A percentile compares a stretch with the other conserved stretches of the same genome.
phyloP scores from a whole-genome alignment of 2,329 filamentous ascomycete genomes.

The Sordariomycetes sp. region DNA sequence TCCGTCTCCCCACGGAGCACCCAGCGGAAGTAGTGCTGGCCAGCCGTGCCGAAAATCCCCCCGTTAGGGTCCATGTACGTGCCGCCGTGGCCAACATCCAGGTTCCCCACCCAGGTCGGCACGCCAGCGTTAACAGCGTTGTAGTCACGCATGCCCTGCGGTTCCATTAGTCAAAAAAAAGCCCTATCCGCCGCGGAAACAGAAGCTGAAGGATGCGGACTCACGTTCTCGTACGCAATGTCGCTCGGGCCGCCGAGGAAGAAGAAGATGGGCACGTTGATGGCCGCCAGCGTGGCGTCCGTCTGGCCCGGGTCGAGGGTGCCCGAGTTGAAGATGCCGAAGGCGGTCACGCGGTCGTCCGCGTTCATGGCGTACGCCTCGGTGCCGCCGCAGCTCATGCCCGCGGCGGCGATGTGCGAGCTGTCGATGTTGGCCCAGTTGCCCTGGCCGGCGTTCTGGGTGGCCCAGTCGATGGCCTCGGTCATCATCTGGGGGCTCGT shows the following conservation, averaged over 20 bases:
- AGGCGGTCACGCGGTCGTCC: slow-evolving; percentile 12
- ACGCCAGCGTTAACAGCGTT: slow-evolving; percentile 7
- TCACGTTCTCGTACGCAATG: slow-evolving; percentile 11
- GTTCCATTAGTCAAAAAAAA: background rate
- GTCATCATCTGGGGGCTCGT: slow-evolving; percentile 15
- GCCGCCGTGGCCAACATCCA: slow-evolving; percentile 11
- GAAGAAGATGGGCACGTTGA: slow-evolving; percentile 10
- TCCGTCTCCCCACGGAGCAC: slow-evolving; percentile 4
- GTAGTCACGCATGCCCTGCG: slow-evolving; percentile 11
- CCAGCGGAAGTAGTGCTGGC: slow-evolving; percentile 6
- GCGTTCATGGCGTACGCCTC: slow-evolving; percentile 14
- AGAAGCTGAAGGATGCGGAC: background rate
- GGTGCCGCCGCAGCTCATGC: slow-evolving; percentile 18
- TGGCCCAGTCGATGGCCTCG: slow-evolving; percentile 12
- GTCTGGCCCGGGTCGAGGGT: slow-evolving; percentile 6
- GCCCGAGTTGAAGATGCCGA: slow-evolving; percentile 16
- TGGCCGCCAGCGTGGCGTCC: slow-evolving; percentile 6
- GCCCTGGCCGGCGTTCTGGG: slow-evolving; percentile 9
- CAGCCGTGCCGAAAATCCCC: slow-evolving; percentile 10
- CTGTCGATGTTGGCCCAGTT: slow-evolving; percentile 12
- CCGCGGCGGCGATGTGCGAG: slow-evolving; percentile 15
- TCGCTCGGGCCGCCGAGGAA: slow-evolving; percentile 10
- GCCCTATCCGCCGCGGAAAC: background rate
- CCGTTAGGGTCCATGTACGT: slow-evolving; percentile 10
- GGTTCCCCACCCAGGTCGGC: slow-evolving; percentile 12